Base-by-base conservation (phyloP, 73 alveolate species). In the Tetrahymena thermophila region DNA sequence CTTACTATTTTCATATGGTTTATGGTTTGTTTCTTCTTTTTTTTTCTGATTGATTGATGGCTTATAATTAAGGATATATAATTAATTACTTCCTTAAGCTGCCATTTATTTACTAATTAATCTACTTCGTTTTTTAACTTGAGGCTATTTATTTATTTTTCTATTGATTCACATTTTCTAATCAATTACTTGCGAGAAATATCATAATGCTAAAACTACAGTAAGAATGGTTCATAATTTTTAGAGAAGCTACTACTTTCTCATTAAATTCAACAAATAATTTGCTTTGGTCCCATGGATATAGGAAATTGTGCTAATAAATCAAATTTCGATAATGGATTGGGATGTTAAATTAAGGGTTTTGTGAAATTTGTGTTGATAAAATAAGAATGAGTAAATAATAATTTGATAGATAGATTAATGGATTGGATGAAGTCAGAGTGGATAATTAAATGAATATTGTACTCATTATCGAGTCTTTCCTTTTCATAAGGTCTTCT, bases 401-500 rank as follows among this genome's bases (percentile, higher is more conserved):
- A 71, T 71, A 34, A 71, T 23, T 71, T 9, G 35, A 31, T 25
- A 71, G 89, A 31, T 71, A 34, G 42, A n/a, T 40, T 40, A 40
- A 40, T 71, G 89, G 23, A 23, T 23, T 28, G 42, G 8, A 10
- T 10, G 37, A 7, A 71, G 89, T 23, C 35, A 35, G 85, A 35
- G 3, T 40, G 44, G 44, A 40, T 40, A 40, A 42, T n/a, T 57
- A 35, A 37, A 95, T 40, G 84, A 43, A 95, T 85, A 34, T 34
- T 43, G 94, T 98, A 97, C 98, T 98, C 99, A 94, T 97, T 97
- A 95, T 97, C 99, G 93, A 98, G 97, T 94, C 99, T 96, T 95
- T 98, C 99, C 98, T 98, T 98, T 97, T 98, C 99, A 96, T 96
- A 98, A 58, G 99, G 99, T 93, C 98, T 97, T 97, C 98, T 96